phyloP scores from a whole-genome alignment of 805 yeast species.

The Metschnikowia kunwiensis region DNA sequence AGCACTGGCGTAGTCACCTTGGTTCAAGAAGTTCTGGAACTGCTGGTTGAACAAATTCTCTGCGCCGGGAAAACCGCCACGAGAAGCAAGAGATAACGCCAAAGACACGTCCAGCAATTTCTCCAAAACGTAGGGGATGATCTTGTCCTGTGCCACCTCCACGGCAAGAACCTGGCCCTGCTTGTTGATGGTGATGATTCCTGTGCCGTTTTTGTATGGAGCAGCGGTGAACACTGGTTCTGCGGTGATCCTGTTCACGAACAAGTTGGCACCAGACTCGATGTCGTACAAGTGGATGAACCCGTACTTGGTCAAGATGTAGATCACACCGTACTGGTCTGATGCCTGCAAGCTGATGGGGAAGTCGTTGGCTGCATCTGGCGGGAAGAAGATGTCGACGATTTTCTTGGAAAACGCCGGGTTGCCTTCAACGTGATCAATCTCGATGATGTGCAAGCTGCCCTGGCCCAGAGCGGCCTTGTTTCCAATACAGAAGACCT shows the following conservation, averaged over 20 bases:
- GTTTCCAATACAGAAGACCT: slow-evolving; percentile 90
- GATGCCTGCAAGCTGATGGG: slow-evolving; percentile 91
- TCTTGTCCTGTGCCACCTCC: slow-evolving; percentile 77
- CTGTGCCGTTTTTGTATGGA: slow-evolving; percentile 65
- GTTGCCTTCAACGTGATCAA: slow-evolving; percentile 84
- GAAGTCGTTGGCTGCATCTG: slow-evolving; percentile 94
- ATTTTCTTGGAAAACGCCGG: slow-evolving; percentile 87
- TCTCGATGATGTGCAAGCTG: slow-evolving; percentile 85
- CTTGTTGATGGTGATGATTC: slow-evolving; percentile 90
- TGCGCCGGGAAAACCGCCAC: slow-evolving; percentile 98
- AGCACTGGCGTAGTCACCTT: slow-evolving; percentile 87
- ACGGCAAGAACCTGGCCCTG: slow-evolving; percentile 94
- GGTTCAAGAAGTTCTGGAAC: slow-evolving; percentile 76
- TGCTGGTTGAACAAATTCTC: slow-evolving; percentile 88
- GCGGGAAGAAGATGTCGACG: slow-evolving; percentile 93
- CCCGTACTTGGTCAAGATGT: slow-evolving; percentile 91
- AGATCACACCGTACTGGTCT: slow-evolving; percentile 79
- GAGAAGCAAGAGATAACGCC: slow-evolving; percentile 84
- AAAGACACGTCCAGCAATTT: slow-evolving; percentile 82
- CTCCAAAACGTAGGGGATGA: slow-evolving; percentile 84
- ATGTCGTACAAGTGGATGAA: slow-evolving; percentile 93
- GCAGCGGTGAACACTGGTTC: slow-evolving; percentile 93
- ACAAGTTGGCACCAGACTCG: slow-evolving; percentile 88
- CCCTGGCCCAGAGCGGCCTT: slow-evolving; percentile 73
- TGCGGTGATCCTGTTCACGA: slow-evolving; percentile 93